A percentile compares a stretch with the other conserved stretches of the same genome.
These are phyloP conservation scores for Odonthalia washingtoniensis DNA, from an alignment of 31 red algal genomes.

Conservation along the genomic window DNA sequence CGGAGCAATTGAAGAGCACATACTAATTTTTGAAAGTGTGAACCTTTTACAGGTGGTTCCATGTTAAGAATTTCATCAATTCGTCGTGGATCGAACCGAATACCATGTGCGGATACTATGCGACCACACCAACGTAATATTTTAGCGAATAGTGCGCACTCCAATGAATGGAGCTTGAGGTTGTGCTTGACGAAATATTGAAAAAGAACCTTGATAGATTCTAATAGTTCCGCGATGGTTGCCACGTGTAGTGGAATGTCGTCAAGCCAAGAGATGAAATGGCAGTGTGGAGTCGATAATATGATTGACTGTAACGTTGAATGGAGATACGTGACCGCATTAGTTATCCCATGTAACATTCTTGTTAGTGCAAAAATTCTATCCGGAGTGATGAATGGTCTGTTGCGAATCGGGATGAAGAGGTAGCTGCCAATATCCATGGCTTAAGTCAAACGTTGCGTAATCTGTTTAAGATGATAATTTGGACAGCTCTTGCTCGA, in stretches of 20 bases:
- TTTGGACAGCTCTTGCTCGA: constrained; percentile 4
- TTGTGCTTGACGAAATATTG: neutral
- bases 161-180: neutral
- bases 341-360: neutral
- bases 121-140: neutral
- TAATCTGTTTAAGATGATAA: neutral
- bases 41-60: neutral
- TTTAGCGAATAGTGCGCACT: neutral
- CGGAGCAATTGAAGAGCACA: neutral
- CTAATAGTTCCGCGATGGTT: neutral
- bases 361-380: neutral
- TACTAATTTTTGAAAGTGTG: neutral
- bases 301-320: neutral
- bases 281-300: neutral
- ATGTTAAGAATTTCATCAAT: neutral
- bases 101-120: neutral
- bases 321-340: neutral
- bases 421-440: constrained; percentile 47
- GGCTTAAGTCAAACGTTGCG: constrained; percentile 13
- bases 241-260: neutral
- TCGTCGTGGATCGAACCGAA: neutral
- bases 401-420: constrained; percentile 11
- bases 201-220: neutral
- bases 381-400: neutral
- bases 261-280: neutral